These are phyloP conservation scores for Paecilomyces sp. DNA, from an alignment of 2,329 filamentous ascomycete species.

Conservation along the genomic window DNA sequence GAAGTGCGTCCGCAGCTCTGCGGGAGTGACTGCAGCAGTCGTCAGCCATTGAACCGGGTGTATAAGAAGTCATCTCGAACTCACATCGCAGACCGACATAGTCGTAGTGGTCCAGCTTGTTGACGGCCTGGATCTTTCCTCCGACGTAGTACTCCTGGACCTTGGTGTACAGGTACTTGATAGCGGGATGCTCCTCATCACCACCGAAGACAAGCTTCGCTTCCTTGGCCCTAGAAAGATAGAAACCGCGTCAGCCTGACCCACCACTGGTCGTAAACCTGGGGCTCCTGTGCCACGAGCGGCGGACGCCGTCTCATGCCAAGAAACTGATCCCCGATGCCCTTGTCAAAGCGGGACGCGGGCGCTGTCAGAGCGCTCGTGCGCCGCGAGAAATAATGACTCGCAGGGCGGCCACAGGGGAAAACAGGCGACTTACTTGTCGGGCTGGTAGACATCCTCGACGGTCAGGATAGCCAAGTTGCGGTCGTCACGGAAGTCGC, in stretches of 20 bases:
- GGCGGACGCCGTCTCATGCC: background rate
- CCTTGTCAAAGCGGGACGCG: background rate
- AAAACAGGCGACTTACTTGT: conserved; percentile 62
- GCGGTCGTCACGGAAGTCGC: conserved; percentile 92
- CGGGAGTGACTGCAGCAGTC: conserved; percentile 63
- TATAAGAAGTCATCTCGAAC: conserved; percentile 20
- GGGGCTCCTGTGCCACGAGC: background rate
- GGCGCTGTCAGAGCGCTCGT: conserved; percentile 1
- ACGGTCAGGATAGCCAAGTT: conserved; percentile 94
- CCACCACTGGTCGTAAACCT: conserved; percentile 6
- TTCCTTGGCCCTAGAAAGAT: conserved; percentile 62
- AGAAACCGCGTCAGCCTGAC: conserved; percentile 19
- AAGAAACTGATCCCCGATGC: background rate
- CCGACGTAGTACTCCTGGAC: conserved; percentile 87
- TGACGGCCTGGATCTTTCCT: conserved; percentile 91
- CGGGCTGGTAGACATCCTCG: conserved; percentile 88
- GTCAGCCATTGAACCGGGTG: conserved; percentile 7
- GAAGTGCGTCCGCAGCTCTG: conserved; percentile 91
- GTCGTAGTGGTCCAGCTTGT: conserved; percentile 96
- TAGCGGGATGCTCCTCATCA: conserved; percentile 82
- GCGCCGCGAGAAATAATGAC: background rate
- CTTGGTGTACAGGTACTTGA: conserved; percentile 78
- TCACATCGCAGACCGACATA: conserved; percentile 91
- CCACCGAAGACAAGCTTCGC: conserved; percentile 92
- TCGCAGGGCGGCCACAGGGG: background rate